These are phyloP conservation scores for Digitaria exilis DNA, from an alignment of 202 grass and related monocot species.

Conservation along the genomic window DNA sequence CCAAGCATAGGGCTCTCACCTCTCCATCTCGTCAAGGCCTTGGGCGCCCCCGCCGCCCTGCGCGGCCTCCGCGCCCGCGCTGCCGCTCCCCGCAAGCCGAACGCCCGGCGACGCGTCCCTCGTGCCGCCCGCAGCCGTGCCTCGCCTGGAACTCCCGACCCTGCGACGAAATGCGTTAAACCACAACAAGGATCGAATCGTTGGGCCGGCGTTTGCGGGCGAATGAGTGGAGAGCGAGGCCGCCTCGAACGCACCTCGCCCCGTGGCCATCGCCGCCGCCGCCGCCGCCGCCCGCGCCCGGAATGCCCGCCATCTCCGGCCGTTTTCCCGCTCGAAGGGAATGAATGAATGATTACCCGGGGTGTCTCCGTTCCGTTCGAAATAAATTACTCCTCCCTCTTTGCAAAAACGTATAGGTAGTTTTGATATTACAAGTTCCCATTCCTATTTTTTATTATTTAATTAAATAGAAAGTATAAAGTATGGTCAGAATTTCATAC, in stretches of 20 bases:
- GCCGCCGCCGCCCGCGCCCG: background rate
- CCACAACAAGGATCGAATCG: background rate
- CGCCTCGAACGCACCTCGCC: background rate
- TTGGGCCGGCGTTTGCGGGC: too few relatives aligned
- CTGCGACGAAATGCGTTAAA: background rate
- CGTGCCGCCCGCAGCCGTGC: background rate
- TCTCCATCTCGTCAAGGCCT: background rate
- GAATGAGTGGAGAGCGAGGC: background rate
- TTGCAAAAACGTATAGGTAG: too few relatives aligned
- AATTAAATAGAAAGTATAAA: too few relatives aligned
- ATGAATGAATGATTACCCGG: too few relatives aligned
- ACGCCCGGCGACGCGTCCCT: background rate
- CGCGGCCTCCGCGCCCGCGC: background rate
- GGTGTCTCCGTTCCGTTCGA: too few relatives aligned
- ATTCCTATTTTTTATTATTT: too few relatives aligned
- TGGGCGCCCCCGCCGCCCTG: background rate
- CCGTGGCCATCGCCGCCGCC: background rate
- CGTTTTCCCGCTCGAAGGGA: too few relatives aligned
- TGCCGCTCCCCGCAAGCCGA: background rate
- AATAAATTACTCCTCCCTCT: too few relatives aligned
- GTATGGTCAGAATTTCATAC: too few relatives aligned
- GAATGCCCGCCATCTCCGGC: background rate
- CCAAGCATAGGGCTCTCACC: background rate
- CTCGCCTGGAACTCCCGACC: background rate
- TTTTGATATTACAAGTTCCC: too few relatives aligned